These are phyloP conservation scores for Camelina neglecta DNA, from an alignment of 345 rosid species.

Conservation along the genomic window DNA sequence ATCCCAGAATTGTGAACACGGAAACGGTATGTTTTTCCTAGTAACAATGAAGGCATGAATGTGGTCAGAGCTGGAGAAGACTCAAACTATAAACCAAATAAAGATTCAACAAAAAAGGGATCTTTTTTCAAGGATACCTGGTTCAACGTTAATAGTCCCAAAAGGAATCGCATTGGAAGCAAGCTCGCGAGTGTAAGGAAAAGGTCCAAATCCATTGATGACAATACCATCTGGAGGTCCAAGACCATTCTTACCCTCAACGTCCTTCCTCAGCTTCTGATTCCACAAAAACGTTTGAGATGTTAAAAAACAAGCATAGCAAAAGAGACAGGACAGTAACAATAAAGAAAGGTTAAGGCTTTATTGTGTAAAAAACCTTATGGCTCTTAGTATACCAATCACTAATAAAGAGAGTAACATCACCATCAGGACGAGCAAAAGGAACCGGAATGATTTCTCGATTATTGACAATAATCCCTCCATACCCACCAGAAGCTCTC, in stretches of 20 bases:
- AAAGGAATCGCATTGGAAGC: constrained; percentile 59
- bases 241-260: constrained; percentile 61
- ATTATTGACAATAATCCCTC: constrained; percentile 73
- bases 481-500: constrained; percentile 83
- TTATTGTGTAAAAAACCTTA: constrained; percentile 56
- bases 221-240: constrained; percentile 82
- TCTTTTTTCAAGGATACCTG: constrained; percentile 50
- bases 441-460: constrained; percentile 72
- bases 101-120: not conserved
- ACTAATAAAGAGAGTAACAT: constrained; percentile 70
- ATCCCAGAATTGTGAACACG: constrained; percentile 89
- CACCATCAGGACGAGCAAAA: constrained; percentile 72
- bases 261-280: constrained; percentile 75
- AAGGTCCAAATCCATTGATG: constrained; percentile 87
- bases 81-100: not conserved
- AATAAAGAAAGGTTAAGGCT: not conserved
- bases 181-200: constrained; percentile 57
- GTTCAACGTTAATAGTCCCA: constrained; percentile 77
- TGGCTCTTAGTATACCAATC: constrained; percentile 82
- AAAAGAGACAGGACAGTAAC: constrained; percentile 19
- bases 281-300: constrained; percentile 25
- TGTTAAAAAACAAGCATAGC: not conserved
- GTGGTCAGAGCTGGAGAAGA: not conserved
- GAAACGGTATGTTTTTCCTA: constrained; percentile 84
- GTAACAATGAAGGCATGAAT: constrained; percentile 30